Base-by-base conservation (phyloP, 1,284 basidiomycete species). In the Tilletiopsis washingtonensis region DNA sequence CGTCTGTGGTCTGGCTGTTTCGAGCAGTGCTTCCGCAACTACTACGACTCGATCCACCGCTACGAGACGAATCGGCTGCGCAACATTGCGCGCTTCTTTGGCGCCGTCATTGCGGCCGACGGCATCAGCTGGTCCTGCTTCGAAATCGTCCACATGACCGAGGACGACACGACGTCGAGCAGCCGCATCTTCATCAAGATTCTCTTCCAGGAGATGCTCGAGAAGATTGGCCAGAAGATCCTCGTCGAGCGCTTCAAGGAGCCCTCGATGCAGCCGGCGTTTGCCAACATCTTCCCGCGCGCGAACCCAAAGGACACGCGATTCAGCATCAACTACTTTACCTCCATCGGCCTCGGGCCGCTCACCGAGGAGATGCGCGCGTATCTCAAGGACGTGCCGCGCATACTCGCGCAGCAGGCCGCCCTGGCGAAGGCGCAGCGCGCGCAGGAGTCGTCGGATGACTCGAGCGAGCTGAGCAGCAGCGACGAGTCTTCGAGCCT, bases 161-260 rank as follows among this genome's bases (percentile, higher is more conserved):
- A 98, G 74, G 93, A 98, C 51, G 91, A 97, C 60, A 98, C 93
- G 21, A 98, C 93, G 0, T 88, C 86, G 21, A 90, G 86, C 62
- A 86, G 85, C 59, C 88, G 94, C 78, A 98, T 98, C 73, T 98
- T 98, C 73, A 78, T 96, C 74, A 98, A 98, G 77, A 96, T 97
- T 64, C 77, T 97, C 77, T 84, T 96, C 80, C 82, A 83, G 55
- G 94, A 98, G 76, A 82, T 98, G 78, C 85, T 86, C 77, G 91
- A 96, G 77, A 81, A 83, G 55, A 84, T 98, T 81, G 91, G 94
- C 0, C 73, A 96, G 65, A 88, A 87, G 75, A 42, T 51, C 39
- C 76, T 97, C 5, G 82, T 83, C 5, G 86, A 88, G 72, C 78
- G 93, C 38, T 91, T 98, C 77, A 84, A 55, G 19, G 64, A 67